Evolutionary conservation across 1,139 yeast species (phyloP).

Genomic region (Kodamaea suecica): DNA sequence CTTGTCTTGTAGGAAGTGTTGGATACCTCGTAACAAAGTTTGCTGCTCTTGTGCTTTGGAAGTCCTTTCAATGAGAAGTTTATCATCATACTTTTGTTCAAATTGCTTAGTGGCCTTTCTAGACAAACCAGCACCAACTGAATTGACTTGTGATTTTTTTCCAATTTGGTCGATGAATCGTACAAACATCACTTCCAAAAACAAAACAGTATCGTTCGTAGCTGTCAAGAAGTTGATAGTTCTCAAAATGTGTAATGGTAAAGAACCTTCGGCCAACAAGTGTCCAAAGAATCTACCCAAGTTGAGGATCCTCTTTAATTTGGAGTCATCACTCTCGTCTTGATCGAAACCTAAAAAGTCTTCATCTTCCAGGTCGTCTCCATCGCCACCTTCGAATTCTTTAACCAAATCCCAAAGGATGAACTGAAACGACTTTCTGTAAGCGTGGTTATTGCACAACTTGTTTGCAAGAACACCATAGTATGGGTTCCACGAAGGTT

Average conservation of each 20-base stretch:
- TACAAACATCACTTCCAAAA: conserved; percentile 70
- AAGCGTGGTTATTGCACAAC: conserved; percentile 63
- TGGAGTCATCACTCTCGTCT: conserved; percentile 43
- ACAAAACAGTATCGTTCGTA: conserved; percentile 60
- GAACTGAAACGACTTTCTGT: conserved; percentile 84
- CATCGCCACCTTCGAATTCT: conserved; percentile 52
- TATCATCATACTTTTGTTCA: conserved; percentile 51
- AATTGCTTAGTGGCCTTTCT: conserved; percentile 31
- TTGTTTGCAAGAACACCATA: conserved; percentile 79
- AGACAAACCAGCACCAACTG: conserved; percentile 46
- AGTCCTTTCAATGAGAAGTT: conserved; percentile 51
- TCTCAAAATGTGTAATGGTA: conserved; percentile 70
- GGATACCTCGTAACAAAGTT: conserved; percentile 66
- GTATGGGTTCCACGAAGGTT: conserved; percentile 84
- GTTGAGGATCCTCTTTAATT: conserved; percentile 60
- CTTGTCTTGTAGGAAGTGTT: conserved; percentile 59
- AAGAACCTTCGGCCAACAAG: conserved; percentile 66
- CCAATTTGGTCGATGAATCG: conserved; percentile 65
- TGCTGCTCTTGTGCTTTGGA: conserved; percentile 63
- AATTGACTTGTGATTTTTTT: conserved; percentile 55
- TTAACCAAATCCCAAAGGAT: conserved; percentile 85
- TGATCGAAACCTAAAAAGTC: conserved; percentile 35
- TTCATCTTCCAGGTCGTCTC: conserved; percentile 39
- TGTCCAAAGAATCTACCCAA: conserved; percentile 78
- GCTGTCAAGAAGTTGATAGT: conserved; percentile 74